A percentile compares a stretch with the other conserved stretches of the same genome.
Conservation (phyloP, 2,329 filamentous ascomycete species). For the Scytalidium lignicola region DNA sequence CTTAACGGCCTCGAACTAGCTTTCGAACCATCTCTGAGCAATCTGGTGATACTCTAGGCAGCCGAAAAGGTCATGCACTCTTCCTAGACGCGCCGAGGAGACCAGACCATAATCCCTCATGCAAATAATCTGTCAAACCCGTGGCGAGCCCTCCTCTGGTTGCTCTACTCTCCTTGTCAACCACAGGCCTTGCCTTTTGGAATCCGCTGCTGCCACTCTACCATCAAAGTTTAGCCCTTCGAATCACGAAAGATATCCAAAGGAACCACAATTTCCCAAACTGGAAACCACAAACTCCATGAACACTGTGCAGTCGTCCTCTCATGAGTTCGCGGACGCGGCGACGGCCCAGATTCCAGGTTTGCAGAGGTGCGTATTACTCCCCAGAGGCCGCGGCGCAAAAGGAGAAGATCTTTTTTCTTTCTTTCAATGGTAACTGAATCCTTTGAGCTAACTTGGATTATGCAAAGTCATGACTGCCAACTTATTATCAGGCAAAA, state of each 20-base stretch:
- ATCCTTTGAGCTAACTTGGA: constrained; percentile 22
- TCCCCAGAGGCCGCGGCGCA: not conserved
- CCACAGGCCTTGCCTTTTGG: not conserved
- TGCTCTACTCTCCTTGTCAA: constrained; percentile 1
- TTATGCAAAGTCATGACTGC: constrained; percentile 44
- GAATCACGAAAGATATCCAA: not conserved
- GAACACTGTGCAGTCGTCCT: constrained; percentile 10
- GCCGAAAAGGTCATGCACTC: not conserved
- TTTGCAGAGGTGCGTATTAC: constrained; percentile 16
- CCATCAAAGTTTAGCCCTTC: not conserved
- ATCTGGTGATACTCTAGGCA: not conserved
- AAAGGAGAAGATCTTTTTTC: not conserved
- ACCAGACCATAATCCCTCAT: constrained; percentile 2
- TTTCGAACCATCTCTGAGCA: not conserved
- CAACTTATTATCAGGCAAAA: constrained; percentile 59
- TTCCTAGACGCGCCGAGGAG: not conserved
- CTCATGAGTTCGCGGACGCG: constrained; percentile 22
- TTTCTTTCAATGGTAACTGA: too few relatives aligned
- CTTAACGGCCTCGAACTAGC: not conserved
- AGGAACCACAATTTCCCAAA: constrained; percentile 5
- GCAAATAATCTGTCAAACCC: constrained; percentile 6
- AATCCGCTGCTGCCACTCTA: not conserved
- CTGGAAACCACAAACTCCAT: constrained; percentile 8
- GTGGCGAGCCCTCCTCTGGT: constrained; percentile 4
- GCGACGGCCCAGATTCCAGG: constrained; percentile 15